Evolutionary conservation across 1,139 yeast species (phyloP), one percentile per base, ranked within the genome.

Genomic region (Kurtzmaniella quercitrusa): DNA sequence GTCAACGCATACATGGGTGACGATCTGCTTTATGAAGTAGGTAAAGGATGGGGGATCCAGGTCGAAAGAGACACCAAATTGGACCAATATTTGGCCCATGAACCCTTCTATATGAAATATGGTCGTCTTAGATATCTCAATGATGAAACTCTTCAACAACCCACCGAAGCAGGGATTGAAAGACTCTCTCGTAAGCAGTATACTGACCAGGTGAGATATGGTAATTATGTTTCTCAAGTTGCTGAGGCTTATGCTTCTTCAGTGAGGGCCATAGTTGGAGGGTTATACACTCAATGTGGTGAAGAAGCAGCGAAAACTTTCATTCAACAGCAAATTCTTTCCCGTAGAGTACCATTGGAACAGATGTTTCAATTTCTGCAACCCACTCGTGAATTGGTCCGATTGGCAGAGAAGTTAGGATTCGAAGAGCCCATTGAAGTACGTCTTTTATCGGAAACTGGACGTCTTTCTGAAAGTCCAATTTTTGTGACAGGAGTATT

Each of bases 401-500:
- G 82, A 49, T 70, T 94, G 43, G 83, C 96, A 58, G 83, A 81
- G 48, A 81, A 93, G 52, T 86, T 91, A 58, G 79, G 80, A n/a
- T 71, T 91, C 51, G 77, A 77, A 44, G 77, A 79, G 27, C 97
- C 97, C 19, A 75, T 86, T 6, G 82, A 69, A 50, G 60, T 91
- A 36, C 82, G 95, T 60, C 76, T 94, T 48, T 70, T 93, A 48
- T 93, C 96, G 25, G 99, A 93, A 66, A 85, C 96, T 25, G 99
- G 99, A 62, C 79, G 98, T 64, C 71, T 75, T 56, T 81, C 96
- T 3, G 79, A 81, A 47, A 81, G 88, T 45, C 96, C 98, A 21
- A 84, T 90, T 38, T 93, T 79, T 57, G 87, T 91, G 15, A 95
- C 93, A 31, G 98, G 97, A 43, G 95, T 89, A 1, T 93, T 90